Conservation (phyloP, 257 asterid genomes). For the Fraxinus anomala region DNA sequence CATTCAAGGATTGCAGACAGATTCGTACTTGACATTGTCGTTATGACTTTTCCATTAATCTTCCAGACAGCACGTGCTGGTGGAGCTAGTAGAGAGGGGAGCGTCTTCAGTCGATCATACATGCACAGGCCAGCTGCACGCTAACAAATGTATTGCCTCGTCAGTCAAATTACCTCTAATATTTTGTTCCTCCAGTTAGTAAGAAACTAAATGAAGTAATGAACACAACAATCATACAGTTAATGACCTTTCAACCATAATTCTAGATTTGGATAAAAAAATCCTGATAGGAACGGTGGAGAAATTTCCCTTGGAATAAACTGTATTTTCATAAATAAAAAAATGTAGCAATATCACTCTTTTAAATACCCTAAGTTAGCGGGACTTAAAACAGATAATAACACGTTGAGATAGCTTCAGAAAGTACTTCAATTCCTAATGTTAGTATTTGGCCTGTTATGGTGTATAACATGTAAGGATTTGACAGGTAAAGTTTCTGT, state of each 20-base stretch:
- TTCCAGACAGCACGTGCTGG: slow-evolving; percentile 50
- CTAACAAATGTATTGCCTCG: slow-evolving; percentile 39
- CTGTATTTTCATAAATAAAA: slow-evolving; percentile 7
- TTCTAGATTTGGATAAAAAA: not conserved
- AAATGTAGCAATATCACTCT: not conserved
- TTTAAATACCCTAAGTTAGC: not conserved
- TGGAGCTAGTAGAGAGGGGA: slow-evolving; percentile 60
- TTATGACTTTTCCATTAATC: slow-evolving; percentile 52
- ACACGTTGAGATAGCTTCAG: not conserved
- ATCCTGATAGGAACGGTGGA: not conserved
- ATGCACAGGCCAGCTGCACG: slow-evolving; percentile 89
- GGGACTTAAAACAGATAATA: slow-evolving; percentile 2
- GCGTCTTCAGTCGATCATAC: slow-evolving; percentile 69
- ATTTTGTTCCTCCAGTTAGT: not conserved
- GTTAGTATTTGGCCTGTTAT: not conserved
- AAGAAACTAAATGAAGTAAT: not conserved
- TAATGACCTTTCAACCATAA: not conserved
- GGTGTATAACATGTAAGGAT: slow-evolving; percentile 10
- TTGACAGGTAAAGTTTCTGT: not conserved
- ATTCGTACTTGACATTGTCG: slow-evolving; percentile 57
- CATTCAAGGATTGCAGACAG: slow-evolving; percentile 12
- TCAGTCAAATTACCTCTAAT: slow-evolving; percentile 28
- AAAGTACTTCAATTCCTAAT: not conserved
- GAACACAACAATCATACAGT: slow-evolving; percentile 1
- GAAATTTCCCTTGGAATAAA: slow-evolving; percentile 12